Evolutionary conservation across 306 rosid species (phyloP).

Genomic region (peach (Prunus persica)): DNA sequence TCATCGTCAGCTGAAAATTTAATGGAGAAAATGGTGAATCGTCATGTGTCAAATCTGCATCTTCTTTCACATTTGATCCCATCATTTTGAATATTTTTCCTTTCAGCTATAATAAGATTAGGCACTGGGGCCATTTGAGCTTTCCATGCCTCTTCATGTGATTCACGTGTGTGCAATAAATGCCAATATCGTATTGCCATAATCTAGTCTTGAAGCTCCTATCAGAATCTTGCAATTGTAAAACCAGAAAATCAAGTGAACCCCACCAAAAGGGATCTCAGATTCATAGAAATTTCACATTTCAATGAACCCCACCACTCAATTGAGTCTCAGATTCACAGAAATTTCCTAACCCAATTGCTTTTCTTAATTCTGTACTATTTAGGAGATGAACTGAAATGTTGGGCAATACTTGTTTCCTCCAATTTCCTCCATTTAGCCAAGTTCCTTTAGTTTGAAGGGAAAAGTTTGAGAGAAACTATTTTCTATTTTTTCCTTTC

Average conservation of each 20-base stretch:
- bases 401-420: background rate
- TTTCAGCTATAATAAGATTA: background rate
- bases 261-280: conserved; percentile 4
- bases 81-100: background rate
- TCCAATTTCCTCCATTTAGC: background rate
- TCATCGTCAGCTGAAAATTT: no score
- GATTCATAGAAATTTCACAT: conserved; percentile 14
- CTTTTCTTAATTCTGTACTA: background rate
- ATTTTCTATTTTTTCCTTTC: background rate
- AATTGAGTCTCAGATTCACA: background rate
- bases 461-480: no score
- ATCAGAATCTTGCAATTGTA: background rate
- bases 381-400: background rate
- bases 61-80: background rate
- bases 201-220: background rate
- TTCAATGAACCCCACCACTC: conserved; percentile 18
- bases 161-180: conserved; percentile 22
- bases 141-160: conserved; percentile 16
- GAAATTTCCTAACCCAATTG: conserved; percentile 9
- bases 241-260: background rate
- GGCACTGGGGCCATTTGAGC: conserved; percentile 11
- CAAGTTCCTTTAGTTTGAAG: no score
- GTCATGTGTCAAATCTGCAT: conserved; percentile 6
- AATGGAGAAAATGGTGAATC: no score
- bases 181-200: conserved; percentile 12